Base-by-base conservation (phyloP, 1,284 basidiomycete genomes). In the Moesziomyces aphidis region DNA sequence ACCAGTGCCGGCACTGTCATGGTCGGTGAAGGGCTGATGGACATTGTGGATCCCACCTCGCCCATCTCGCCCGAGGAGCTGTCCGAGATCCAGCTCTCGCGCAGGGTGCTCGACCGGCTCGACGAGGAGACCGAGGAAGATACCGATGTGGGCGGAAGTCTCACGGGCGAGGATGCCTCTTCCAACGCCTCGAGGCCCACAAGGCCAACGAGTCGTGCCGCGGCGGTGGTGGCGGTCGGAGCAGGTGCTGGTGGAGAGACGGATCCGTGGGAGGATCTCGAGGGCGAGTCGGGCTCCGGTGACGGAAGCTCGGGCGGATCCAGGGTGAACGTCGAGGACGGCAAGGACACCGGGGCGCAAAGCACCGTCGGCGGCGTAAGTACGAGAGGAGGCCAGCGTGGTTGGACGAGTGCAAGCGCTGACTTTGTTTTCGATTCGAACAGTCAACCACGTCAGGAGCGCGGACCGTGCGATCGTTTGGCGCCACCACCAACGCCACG, bases 91-190 rank as follows among this genome's bases (percentile, higher is more conserved):
- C 56, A 69, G 52, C 42, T 72, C 50, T 66, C 72, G 43, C 66
- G 76, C 28, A 60, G 79, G 22, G 76, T 80, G 19, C 50, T 81
- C 39, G 78, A 76, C 22, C 50, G 79, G 48, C 55, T 81, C 21
- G 79, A 81, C 45, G 79, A 81, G 48, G 79, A 81, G 63, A 81
- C 79, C 13, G 79, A 81, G 51, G 79, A 81, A 39, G 79, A 81
- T 44, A 81, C 79, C 10, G 79, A 81, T 23, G 66, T 77, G 0
- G 71, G 53, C 6, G 48, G 49, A 26, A 63, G 57, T 39, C 13
- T 52, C 11, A 59, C 36, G 21, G 55, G 44, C 26, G 51, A 53
- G 8, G 31, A 34, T 34, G 31, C 31, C 13, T 34, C 31, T 10
- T 34, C 31, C 31, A 34, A 34, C 11, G 31, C 31, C 9, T 34